Evolutionary conservation across 1,284 basidiomycete species (phyloP), one percentile per base, ranked within the genome.

Genomic region (Cutaneotrichosporon cavernicola): DNA sequence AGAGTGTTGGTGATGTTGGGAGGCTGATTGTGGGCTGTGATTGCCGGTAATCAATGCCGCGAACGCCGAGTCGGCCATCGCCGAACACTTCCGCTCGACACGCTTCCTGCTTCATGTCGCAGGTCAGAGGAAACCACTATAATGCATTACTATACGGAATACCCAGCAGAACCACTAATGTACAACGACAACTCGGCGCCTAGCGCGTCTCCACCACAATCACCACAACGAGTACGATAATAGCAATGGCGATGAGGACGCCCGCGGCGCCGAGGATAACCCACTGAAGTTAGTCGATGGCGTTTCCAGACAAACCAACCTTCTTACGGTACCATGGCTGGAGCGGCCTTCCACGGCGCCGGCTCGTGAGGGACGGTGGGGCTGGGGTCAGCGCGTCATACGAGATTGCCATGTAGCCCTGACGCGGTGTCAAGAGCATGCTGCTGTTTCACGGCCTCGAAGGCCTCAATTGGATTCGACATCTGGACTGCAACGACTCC

Each of bases 251-350:
- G 26, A 53, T 32, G 30, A 34, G 11, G 4, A n/a, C 51, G 18
- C 30, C 51, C 5, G 51, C 51, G 3, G 31, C 51, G 18, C 51
- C 10, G 18, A 53, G 26, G 30, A 53, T 22, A 6, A 53, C 51
- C 51, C 26, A 53, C 51, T 53, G 51, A 4, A 2, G 51, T 53
- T 18, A 53, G 31, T 16, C 34, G 21, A 21, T 0, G 30, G 26
- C 26, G 4, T 5, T 9, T n/a, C 13, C n/a, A 14, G 43, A 16
- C 14, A 18, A 14, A 31, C 51, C 31, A 10, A 53, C 51, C 51
- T 31, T 53, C 51, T 53, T 53, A 5, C 51, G 51, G 18, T 53
- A 53, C 51, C 51, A 53, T 14, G 51, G 51, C 18, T 18, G 14
- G 8, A 32, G 11, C 4, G 30, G 30, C 5, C 51, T 30, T 18